A percentile compares a stretch with the other conserved stretches of the same genome.
Conservation (phyloP, 2,329 filamentous ascomycete genomes). For the Ceratocystis smalleyi region DNA sequence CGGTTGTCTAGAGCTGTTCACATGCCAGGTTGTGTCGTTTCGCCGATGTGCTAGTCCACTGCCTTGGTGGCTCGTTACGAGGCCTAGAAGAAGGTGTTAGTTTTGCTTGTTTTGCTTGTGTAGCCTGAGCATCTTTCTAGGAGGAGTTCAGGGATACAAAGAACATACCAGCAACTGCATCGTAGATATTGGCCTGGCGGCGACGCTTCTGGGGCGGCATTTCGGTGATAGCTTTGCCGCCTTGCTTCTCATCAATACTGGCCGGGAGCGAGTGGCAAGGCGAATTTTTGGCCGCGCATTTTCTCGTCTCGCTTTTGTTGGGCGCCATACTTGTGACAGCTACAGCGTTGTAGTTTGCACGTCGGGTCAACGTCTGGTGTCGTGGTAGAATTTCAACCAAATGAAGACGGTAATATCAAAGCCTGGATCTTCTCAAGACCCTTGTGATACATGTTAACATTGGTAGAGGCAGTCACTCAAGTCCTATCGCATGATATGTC, state of each 20-base stretch:
- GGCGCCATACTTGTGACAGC: neutral
- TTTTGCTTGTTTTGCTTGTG: neutral
- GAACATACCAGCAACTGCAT: constrained; percentile 50
- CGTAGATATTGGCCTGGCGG: constrained; percentile 45
- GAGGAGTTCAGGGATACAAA: neutral
- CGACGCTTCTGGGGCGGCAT: constrained; percentile 16
- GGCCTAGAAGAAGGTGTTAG: constrained; percentile 10
- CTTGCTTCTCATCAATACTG: neutral
- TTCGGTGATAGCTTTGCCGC: neutral
- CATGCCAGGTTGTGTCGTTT: neutral
- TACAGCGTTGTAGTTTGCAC: neutral
- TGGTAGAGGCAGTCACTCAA: neutral
- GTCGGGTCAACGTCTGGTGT: neutral
- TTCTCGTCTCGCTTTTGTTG: too few relatives aligned
- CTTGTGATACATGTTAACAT: neutral
- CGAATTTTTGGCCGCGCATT: neutral
- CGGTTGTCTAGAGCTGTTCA: neutral
- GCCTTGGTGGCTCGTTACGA: constrained; percentile 7
- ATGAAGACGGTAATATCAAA: neutral
- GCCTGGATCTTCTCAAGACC: neutral
- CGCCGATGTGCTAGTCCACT: neutral
- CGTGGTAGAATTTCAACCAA: neutral
- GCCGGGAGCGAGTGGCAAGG: neutral
- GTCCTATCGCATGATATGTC: neutral
- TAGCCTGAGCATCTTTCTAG: neutral